Conservation (phyloP, 2,329 filamentous ascomycete species). For the Emmonsia crescens region DNA sequence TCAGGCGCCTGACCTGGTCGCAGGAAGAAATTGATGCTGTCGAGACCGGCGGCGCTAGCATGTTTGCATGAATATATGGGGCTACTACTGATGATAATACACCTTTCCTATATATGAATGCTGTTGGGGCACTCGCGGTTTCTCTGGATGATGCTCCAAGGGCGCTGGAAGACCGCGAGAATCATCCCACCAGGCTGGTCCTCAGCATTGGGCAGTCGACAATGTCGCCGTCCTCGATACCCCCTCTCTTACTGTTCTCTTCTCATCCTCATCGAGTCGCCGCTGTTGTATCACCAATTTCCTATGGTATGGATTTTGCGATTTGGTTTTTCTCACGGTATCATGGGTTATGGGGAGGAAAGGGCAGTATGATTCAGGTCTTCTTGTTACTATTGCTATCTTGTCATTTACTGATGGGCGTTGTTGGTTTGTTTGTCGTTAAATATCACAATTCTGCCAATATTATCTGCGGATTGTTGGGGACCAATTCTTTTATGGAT, state of each 20-base stretch:
- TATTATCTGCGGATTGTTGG: background rate
- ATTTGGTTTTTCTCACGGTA: background rate
- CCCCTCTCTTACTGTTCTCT: background rate
- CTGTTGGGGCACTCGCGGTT: background rate
- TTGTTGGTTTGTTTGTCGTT: background rate
- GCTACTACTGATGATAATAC: background rate
- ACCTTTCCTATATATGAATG: background rate
- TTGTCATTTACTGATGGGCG: background rate
- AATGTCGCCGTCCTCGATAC: background rate
- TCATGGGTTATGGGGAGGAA: background rate
- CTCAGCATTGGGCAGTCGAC: slow-evolving; percentile 1
- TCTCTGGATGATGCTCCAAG: background rate
- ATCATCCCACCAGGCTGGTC: slow-evolving; percentile 1
- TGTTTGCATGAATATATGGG: slow-evolving; percentile 37
- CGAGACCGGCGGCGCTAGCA: slow-evolving; percentile 78
- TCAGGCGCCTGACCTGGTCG: slow-evolving; percentile 63
- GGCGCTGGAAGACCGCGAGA: background rate
- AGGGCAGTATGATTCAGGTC: background rate
- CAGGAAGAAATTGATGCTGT: slow-evolving; percentile 87
- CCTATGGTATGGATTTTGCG: background rate
- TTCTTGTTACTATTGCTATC: background rate
- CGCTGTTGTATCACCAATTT: slow-evolving; percentile 2
- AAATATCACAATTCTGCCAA: background rate
- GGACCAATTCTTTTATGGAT: background rate
- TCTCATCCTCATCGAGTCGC: background rate